Conservation (phyloP, 257 asterid species). For the Solanum dulcamara region DNA sequence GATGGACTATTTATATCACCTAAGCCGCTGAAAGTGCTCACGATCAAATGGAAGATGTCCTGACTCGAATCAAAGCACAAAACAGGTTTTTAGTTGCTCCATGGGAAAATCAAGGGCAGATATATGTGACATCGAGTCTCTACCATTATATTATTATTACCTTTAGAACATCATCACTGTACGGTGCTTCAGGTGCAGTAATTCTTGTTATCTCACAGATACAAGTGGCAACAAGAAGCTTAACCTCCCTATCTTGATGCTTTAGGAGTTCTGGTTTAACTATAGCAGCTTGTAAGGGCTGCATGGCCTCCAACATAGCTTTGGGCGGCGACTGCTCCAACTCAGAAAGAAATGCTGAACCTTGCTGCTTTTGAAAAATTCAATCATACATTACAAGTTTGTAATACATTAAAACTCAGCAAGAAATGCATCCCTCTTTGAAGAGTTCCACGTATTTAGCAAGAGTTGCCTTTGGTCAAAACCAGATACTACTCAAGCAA, state of each 20-base stretch:
- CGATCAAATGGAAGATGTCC: slow-evolving; percentile 86
- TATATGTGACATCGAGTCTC: not conserved
- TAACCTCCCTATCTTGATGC: slow-evolving; percentile 91
- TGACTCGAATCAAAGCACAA: slow-evolving; percentile 26
- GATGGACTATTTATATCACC: slow-evolving; percentile 60
- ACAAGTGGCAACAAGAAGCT: slow-evolving; percentile 89
- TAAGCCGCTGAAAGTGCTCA: slow-evolving; percentile 85
- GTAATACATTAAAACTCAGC: too few relatives aligned
- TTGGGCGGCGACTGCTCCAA: slow-evolving; percentile 89
- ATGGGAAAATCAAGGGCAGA: not conserved
- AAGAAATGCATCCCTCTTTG: not conserved
- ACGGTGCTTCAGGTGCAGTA: slow-evolving; percentile 97
- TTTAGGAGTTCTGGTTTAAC: slow-evolving; percentile 80
- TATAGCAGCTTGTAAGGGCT: slow-evolving; percentile 62
- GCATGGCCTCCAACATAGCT: slow-evolving; percentile 63
- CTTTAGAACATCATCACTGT: slow-evolving; percentile 73
- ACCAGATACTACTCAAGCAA: not conserved
- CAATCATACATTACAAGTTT: not conserved
- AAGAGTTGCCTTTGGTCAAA: not conserved
- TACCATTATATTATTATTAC: slow-evolving; percentile 21
- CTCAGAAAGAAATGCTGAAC: slow-evolving; percentile 65
- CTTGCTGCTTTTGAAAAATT: slow-evolving; percentile 61
- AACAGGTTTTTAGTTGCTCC: not conserved
- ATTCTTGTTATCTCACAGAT: slow-evolving; percentile 93
- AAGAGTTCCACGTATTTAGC: not conserved